phyloP scores from a whole-genome alignment of 2,329 filamentous ascomycete species.

The Ceratocystis papillata region DNA sequence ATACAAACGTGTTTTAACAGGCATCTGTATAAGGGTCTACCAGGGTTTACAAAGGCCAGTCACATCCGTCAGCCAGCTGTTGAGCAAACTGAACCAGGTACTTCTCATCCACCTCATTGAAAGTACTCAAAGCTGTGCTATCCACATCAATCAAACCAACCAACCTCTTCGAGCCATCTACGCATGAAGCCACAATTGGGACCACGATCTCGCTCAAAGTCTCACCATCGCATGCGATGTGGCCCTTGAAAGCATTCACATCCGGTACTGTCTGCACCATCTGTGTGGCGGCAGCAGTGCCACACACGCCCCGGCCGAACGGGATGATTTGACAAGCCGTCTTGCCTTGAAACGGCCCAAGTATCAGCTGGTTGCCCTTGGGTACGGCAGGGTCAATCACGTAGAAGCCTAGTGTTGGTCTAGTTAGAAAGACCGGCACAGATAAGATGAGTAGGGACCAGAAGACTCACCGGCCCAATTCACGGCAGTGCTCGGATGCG shows the following conservation, averaged over 20 bases:
- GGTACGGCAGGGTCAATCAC: slow-evolving; percentile 42
- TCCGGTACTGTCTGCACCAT: slow-evolving; percentile 58
- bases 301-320: slow-evolving; percentile 66
- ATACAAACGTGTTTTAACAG: neutral
- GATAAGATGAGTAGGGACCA: slow-evolving; percentile 18
- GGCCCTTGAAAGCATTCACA: slow-evolving; percentile 64
- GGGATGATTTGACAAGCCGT: slow-evolving; percentile 68
- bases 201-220: slow-evolving; percentile 75
- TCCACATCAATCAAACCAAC: slow-evolving; percentile 74
- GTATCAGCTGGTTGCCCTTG: slow-evolving; percentile 47
- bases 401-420: slow-evolving; percentile 53
- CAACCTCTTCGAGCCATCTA: slow-evolving; percentile 36
- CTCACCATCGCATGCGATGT: slow-evolving; percentile 70
- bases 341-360: slow-evolving; percentile 72
- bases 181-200: slow-evolving; percentile 44
- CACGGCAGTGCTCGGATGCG: slow-evolving; percentile 52
- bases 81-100: slow-evolving; percentile 56
- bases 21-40: slow-evolving; percentile 5
- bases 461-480: slow-evolving; percentile 59
- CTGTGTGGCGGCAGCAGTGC: slow-evolving; percentile 50
- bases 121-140: slow-evolving; percentile 55
- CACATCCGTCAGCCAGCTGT: slow-evolving; percentile 49
- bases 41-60: slow-evolving; percentile 41
- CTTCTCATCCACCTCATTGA: slow-evolving; percentile 55
- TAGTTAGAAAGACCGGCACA: too few species aligned